Evolutionary conservation across 2,329 filamentous ascomycete genomes (phyloP).

Genomic region (Apiospora malaysiana): DNA sequence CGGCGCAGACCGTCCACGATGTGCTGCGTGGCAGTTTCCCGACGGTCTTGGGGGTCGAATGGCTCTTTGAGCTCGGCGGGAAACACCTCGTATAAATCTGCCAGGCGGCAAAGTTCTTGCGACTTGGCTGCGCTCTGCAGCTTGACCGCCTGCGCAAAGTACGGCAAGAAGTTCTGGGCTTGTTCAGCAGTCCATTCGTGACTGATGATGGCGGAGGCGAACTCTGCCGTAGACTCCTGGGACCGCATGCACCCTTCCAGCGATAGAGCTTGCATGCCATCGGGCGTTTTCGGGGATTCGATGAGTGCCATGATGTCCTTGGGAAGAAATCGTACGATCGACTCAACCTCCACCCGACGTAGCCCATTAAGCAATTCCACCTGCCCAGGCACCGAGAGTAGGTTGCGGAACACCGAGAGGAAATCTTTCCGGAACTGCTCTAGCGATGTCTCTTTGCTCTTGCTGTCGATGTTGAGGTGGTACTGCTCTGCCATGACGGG

Average conservation of each 20-base stretch:
- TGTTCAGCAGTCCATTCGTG: neutral
- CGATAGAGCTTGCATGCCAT: neutral
- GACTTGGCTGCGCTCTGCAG: neutral
- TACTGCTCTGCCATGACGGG: neutral
- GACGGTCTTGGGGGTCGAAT: neutral
- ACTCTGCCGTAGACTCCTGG: neutral
- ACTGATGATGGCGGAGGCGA: neutral
- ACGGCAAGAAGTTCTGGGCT: neutral
- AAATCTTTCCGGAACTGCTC: neutral
- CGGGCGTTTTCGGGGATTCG: neutral
- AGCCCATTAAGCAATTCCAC: neutral
- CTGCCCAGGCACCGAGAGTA: neutral
- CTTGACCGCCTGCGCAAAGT: neutral
- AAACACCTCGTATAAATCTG: neutral
- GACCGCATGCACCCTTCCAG: neutral
- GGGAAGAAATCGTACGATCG: neutral
- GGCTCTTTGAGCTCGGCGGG: neutral
- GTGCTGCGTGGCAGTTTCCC: neutral
- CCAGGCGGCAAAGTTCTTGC: slow-evolving; percentile 1
- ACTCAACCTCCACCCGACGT: neutral
- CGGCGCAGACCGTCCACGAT: neutral
- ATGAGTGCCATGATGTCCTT: neutral
- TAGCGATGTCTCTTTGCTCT: neutral
- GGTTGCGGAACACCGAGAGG: neutral
- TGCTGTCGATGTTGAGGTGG: neutral